Base-by-base conservation (phyloP, 345 rosid genomes). In the Bruguiera sexangula region DNA sequence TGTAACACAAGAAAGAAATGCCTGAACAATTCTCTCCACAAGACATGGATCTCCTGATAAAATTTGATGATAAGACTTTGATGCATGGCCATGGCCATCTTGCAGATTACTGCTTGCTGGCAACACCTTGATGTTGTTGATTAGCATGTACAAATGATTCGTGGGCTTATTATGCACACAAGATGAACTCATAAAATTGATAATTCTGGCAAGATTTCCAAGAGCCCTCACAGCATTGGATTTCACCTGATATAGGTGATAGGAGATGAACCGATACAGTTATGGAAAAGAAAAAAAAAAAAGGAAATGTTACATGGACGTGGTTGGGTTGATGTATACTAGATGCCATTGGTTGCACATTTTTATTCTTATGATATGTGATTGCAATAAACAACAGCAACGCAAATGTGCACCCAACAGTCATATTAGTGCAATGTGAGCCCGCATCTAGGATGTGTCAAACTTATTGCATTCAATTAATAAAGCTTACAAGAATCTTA, bases 211-310 rank as follows among this genome's bases (percentile, higher is more conserved):
- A 71, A 90, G 90, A 83, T 82, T 90, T 60, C 96, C 98, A 62
- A 90, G 93, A 80, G 93, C 90, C 75, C 97, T 87, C 65, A 90
- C 98, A 74, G 96, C 96, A 86, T 93, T 90, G 68, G 96, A 83
- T 85, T 86, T 90, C 37, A 90, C 80, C 96, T 88, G 68, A 66
- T 27, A 27, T 50, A 26, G n/a, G 73, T 32, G 18, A 39, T 58
- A 53, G 55, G 20, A 32, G 16, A 60, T 31, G 50, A 8, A 19
- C 13, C 36, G 54, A 29, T 61, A 50, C 72, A 65, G 59, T 68
- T 34, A 31, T 57, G 63, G 51, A 34, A 55, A 1, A 11, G 31
- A 7, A 18, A 20, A 60, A 2, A 1, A 50, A 69, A 22, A 30
- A 13, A 10, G 3, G 15, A 37, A 43, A 43, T 10, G 19, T 43